Evolutionary conservation across 176 grass and related monocot species (phyloP).

Genomic region (Bolboschoenus planiculmis): DNA sequence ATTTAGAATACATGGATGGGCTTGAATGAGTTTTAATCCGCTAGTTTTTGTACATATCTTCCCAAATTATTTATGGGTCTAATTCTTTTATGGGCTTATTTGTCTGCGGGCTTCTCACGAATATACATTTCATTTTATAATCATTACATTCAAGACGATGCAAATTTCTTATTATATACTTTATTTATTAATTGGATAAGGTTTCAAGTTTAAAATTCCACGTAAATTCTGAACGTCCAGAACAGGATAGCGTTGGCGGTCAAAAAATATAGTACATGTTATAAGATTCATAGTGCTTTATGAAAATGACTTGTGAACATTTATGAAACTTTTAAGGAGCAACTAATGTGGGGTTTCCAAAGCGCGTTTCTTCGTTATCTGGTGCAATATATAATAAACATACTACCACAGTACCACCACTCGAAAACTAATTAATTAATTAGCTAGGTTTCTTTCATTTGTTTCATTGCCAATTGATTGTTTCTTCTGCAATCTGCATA

Average conservation of each 20-base stretch:
- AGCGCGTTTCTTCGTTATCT: no score
- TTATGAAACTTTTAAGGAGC: not conserved
- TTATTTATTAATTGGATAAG: no score
- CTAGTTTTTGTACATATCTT: not conserved
- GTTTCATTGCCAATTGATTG: conserved; percentile 6
- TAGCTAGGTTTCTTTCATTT: not conserved
- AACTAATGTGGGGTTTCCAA: no score
- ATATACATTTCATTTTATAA: not conserved
- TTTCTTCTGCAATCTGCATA: no score
- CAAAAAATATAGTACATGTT: not conserved
- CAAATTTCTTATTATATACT: no score
- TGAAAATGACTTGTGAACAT: not conserved
- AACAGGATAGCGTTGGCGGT: not conserved
- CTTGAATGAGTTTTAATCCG: not conserved
- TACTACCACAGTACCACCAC: no score
- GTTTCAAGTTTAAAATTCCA: not conserved
- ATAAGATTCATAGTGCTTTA: not conserved
- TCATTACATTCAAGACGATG: no score
- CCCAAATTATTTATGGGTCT: not conserved
- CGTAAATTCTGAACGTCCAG: not conserved
- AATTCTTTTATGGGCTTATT: not conserved
- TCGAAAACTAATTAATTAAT: not conserved
- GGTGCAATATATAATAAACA: no score
- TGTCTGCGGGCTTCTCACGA: not conserved
- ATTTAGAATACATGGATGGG: no score